A percentile compares a stretch with the other conserved stretches of the same genome.
phyloP scores from a whole-genome alignment of 495 filamentous ascomycete genomes.

The Aspergillus mulundensis region DNA sequence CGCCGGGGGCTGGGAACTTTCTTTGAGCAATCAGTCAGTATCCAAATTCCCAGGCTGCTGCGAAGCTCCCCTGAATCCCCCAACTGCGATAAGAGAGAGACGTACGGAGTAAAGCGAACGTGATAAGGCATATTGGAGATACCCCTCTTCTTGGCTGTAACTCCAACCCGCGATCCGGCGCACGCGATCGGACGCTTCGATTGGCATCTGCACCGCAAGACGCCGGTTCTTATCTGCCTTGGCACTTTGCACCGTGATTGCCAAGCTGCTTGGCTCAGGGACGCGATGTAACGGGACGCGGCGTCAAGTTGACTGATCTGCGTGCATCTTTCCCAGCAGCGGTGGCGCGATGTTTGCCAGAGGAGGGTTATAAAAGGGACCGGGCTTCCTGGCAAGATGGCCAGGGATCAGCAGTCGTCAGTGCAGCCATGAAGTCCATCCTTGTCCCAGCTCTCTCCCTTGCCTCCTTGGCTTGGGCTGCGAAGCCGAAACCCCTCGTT shows the following conservation, averaged over 20 bases:
- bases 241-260: background rate
- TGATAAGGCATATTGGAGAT: background rate
- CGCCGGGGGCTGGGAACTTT: background rate
- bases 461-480: background rate
- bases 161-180: background rate
- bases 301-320: background rate
- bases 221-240: slow-evolving; percentile 6
- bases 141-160: slow-evolving; percentile 9
- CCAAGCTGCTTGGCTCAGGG: slow-evolving; percentile 7
- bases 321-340: background rate
- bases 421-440: background rate
- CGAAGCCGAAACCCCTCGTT: background rate
- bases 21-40: background rate
- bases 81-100: background rate
- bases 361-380: background rate
- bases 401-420: background rate
- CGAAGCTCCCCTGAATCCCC: background rate
- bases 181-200: background rate
- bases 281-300: slow-evolving; percentile 13
- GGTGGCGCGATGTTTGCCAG: background rate
- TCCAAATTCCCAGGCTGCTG: background rate
- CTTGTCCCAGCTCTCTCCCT: background rate
- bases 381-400: background rate
- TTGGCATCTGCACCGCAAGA: background rate
- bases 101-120: background rate